Base-by-base conservation (phyloP, 352 stramenopile genomes). In the Phytophthora citrophthora region DNA sequence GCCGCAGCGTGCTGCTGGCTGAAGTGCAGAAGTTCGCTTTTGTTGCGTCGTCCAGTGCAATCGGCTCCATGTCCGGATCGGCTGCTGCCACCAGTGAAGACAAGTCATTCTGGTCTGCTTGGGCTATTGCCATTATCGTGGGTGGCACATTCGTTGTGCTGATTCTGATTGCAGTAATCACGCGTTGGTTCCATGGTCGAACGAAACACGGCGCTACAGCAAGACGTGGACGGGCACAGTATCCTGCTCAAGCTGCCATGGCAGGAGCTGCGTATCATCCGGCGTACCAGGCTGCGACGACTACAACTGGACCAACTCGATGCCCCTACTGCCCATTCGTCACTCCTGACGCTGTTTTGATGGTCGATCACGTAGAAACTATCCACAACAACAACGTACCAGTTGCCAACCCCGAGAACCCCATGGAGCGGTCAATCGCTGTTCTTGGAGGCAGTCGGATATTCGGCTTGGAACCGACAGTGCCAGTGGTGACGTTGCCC, bases 31-130 rank as follows among this genome's bases (percentile, higher is more conserved):
- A 72, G 31, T 94, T 93, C 44, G 79, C 86, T 8, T 91, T 94
- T 29, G 86, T 94, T 4, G 86, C 86, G 31, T 93, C 86, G 5
- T 91, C 83, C n/a, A 90, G 77, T 44, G 74, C 77, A 15, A 93
- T 93, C 18, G 83, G 81, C 18, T 86, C 79, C 6, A 78, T 76
- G 8, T 80, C 68, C 13, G 72, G 54, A 8, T 74, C 61, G 7
- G 56, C 69, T 20, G 60, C 54, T 20, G 24, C 65, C 9, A 41
- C 61, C 15, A 63, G 13, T 47, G 47, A 54, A 9, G 73, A 63
- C 31, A 23, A 60, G 7, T 68, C 65, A n/a, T 79, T 89, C 32
- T 92, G 86, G 86, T 79, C 72, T 27, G 59, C 73, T 31, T 92
- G 78, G 79, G 83, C 63, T 16, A 74, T 90, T 26, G 83, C 61